Conservation (phyloP, 164 flowering plant species). For the Taxillus chinensis region DNA sequence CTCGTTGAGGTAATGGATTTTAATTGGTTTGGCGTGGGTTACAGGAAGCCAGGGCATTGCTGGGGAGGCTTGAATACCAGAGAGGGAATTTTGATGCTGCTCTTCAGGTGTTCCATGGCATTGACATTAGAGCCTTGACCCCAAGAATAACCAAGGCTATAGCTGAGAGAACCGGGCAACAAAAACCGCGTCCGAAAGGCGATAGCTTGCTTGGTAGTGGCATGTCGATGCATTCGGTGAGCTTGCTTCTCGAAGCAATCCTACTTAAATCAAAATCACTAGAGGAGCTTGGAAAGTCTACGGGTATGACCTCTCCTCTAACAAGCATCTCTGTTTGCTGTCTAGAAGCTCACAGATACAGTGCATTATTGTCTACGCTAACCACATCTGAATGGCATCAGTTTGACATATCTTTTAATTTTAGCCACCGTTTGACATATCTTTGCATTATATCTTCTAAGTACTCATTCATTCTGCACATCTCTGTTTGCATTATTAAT, state of each 20-base stretch:
- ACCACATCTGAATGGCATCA: too few species aligned
- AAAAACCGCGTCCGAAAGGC: slow-evolving; percentile 45
- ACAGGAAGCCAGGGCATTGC: slow-evolving; percentile 93
- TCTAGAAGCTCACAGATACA: too few species aligned
- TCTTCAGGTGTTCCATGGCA: slow-evolving; percentile 96
- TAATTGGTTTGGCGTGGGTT: slow-evolving; percentile 4
- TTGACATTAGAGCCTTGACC: slow-evolving; percentile 52
- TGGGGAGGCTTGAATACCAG: slow-evolving; percentile 82
- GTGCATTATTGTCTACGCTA: too few species aligned
- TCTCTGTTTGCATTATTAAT: too few species aligned
- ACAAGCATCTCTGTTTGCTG: neutral
- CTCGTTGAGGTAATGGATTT: neutral
- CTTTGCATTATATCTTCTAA: too few species aligned
- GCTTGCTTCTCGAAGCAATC: slow-evolving; percentile 85
- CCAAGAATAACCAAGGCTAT: slow-evolving; percentile 72
- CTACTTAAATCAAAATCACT: slow-evolving; percentile 79
- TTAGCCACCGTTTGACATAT: too few species aligned
- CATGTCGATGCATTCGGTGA: slow-evolving; percentile 96
- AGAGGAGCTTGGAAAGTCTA: slow-evolving; percentile 52
- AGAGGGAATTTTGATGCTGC: slow-evolving; percentile 78
- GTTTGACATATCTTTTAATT: too few species aligned
- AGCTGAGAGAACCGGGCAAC: slow-evolving; percentile 39
- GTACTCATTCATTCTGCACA: too few species aligned
- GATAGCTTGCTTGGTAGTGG: slow-evolving; percentile 28
- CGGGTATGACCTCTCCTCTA: slow-evolving; percentile 33